Base-by-base conservation (phyloP, 106 monocot genomes). In the Acorus calamus region DNA sequence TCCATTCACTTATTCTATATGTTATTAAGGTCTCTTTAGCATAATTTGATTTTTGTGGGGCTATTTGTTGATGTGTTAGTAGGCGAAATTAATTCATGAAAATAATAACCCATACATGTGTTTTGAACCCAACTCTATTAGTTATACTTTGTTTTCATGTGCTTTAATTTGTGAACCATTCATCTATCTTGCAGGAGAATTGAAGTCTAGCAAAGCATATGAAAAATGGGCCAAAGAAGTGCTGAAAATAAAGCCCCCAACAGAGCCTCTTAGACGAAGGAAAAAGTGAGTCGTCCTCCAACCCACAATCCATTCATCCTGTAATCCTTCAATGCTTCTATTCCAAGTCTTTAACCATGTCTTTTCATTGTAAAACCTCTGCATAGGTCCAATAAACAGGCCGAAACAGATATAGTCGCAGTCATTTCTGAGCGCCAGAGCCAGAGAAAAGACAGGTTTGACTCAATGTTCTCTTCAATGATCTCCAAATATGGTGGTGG, bases 151-250 rank as follows among this genome's bases (percentile, higher is more conserved):
- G 28, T 28, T 28, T 28, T 28, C 28, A 28, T 28, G 28, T 28
- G 28, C 28, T 0, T 0, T 1, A 28, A 28, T 1, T 28, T 28
- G 28, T 28, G 28, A 28, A 28, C 28, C 28, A 1, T 28, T 28
- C 28, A 0, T 28, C 0, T 28, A 28, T 4, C 49, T 60, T 54
- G 42, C 43, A 90, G 94, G 94, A 67, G 94, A 96, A 53, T 66
- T 96, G 50, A 87, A 84, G 74, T 42, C 77, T 56, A 84, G 76
- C 13, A 96, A 85, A 78, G 73, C 76, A 50, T 96, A 96, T 67
- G 50, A 78, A 56, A 96, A 90, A 65, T 96, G 94, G 94, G 81
- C 94, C 2, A 87, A 84, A 55, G 63, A 62, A 66, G 66, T 96
- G 47, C 84, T 84, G 42, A 62, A 80, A 59, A 84, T 57, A 8